Conservation (phyloP, 2,329 filamentous ascomycete species). For the Chrysosphaeria jannelii region DNA sequence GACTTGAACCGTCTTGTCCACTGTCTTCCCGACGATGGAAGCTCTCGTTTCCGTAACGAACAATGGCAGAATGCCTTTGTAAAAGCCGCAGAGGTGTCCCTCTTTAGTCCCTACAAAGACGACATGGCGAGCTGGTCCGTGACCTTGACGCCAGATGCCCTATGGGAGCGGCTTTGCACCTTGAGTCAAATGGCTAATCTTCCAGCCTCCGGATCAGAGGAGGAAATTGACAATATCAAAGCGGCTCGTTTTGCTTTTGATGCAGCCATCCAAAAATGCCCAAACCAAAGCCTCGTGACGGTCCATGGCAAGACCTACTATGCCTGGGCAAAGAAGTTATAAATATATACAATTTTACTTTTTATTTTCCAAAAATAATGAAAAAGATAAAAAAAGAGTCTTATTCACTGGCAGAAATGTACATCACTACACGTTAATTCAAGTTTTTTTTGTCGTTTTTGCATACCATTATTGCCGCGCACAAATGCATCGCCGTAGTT, state of each 20-base stretch:
- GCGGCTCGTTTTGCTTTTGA: slow-evolving; percentile 14
- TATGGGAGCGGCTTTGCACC: slow-evolving; percentile 34
- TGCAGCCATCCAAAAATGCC: slow-evolving; percentile 22
- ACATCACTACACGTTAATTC: slow-evolving; percentile 25
- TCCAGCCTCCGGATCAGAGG: slow-evolving; percentile 13
- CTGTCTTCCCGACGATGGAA: slow-evolving; percentile 21
- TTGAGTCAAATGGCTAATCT: slow-evolving; percentile 33
- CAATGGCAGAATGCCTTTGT: slow-evolving; percentile 35
- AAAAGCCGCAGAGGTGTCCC: slow-evolving; percentile 9
- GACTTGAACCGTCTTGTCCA: slow-evolving; percentile 26
- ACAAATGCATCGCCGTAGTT: slow-evolving; percentile 89
- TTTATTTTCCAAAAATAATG: too few species aligned
- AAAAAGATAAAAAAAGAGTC: background rate
- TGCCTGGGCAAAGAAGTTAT: slow-evolving; percentile 23
- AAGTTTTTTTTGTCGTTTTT: background rate
- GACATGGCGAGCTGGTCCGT: slow-evolving; percentile 23
- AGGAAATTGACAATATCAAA: background rate
- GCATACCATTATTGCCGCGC: slow-evolving; percentile 61
- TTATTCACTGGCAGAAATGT: slow-evolving; percentile 20
- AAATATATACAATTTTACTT: slow-evolving; percentile 6
- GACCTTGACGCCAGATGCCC: slow-evolving; percentile 23
- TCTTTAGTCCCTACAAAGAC: slow-evolving; percentile 31
- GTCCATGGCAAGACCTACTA: slow-evolving; percentile 33
- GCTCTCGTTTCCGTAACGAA: slow-evolving; percentile 32
- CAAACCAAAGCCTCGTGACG: slow-evolving; percentile 27